phyloP scores from a whole-genome alignment of 257 asterid species.

The Solanum ossicruentum region DNA sequence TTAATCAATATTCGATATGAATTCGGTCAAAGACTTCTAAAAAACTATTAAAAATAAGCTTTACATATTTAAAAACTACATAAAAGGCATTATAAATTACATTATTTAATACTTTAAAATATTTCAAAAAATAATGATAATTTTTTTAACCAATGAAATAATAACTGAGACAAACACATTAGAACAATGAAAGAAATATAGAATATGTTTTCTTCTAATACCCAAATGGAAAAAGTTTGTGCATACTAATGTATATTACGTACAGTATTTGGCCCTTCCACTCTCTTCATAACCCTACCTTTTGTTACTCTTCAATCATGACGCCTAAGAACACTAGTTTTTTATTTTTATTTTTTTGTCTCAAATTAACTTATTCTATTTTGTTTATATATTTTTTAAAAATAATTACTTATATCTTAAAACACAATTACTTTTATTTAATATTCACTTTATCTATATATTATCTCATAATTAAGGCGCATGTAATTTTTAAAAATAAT shows the following conservation, averaged over 20 bases:
- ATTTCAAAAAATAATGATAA: neutral
- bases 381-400: neutral
- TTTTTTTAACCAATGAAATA: no score
- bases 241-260: neutral
- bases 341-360: neutral
- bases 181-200: neutral
- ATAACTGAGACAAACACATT: neutral
- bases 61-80: no score
- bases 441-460: neutral
- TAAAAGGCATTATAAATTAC: neutral
- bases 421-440: neutral
- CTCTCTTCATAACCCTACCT: neutral
- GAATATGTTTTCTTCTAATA: neutral
- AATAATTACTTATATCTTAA: neutral
- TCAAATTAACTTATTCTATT: neutral
- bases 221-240: neutral
- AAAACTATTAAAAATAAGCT: no score
- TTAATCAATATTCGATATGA: neutral
- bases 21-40: no score
- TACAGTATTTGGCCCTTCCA: neutral
- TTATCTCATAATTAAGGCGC: neutral
- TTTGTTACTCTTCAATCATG: neutral
- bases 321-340: neutral
- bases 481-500: neutral
- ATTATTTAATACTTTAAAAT: neutral